Percentiles rank a stretch among this genome's conserved stretches.
Evolutionary conservation across 2,329 filamentous ascomycete genomes (phyloP).

Genomic region (Fusarium humuli): DNA sequence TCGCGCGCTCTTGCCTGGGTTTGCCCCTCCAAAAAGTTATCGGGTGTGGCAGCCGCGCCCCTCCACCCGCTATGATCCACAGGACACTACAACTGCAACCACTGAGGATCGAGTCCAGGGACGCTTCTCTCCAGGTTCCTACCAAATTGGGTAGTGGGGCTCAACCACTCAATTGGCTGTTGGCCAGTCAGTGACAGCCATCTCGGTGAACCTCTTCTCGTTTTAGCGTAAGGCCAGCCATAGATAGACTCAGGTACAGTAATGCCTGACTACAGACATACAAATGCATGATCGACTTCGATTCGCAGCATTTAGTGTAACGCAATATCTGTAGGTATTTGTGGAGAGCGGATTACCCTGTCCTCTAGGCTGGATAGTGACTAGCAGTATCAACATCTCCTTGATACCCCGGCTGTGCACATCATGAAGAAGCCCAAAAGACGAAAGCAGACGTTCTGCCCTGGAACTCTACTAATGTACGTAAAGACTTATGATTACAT

Average conservation of each 20-base stretch:
- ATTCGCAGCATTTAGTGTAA: not conserved
- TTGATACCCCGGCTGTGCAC: not conserved
- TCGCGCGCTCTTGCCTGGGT: slow-evolving; percentile 28
- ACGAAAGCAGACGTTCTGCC: not conserved
- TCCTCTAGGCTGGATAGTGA: not conserved
- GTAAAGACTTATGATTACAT: not conserved
- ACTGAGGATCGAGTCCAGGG: slow-evolving; percentile 27
- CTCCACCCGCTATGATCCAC: slow-evolving; percentile 38
- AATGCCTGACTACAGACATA: not conserved
- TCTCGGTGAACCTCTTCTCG: slow-evolving; percentile 45
- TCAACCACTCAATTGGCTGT: slow-evolving; percentile 30
- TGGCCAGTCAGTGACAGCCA: slow-evolving; percentile 30
- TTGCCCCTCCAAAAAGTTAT: slow-evolving; percentile 44
- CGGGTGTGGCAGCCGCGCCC: slow-evolving; percentile 37
- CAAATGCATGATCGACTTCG: slow-evolving; percentile 1
- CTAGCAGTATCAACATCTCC: not conserved
- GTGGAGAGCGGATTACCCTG: not conserved
- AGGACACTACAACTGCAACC: slow-evolving; percentile 33
- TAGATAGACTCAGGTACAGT: not conserved
- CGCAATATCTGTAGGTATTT: not conserved
- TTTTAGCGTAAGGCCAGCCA: slow-evolving; percentile 14
- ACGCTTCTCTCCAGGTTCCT: slow-evolving; percentile 23
- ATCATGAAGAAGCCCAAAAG: not conserved
- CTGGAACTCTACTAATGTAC: not conserved
- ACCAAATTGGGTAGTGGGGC: slow-evolving; percentile 39